Percentiles rank a stretch among this genome's conserved stretches.
phyloP scores from a whole-genome alignment of 345 rosid genomes.

The Euphorbia lathyris region DNA sequence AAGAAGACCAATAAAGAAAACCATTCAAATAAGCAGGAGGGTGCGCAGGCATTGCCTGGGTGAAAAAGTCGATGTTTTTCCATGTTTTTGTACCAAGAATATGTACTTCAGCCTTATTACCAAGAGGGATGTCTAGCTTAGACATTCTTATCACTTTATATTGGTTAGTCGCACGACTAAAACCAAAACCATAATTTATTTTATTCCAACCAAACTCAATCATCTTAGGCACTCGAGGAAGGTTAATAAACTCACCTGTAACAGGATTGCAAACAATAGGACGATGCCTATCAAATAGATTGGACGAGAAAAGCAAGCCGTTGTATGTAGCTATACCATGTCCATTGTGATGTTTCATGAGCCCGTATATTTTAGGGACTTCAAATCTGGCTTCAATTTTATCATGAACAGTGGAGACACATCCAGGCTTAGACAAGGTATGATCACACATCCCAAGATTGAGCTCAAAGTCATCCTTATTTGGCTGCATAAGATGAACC shows the following conservation, averaged over 20 bases:
- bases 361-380: too few relatives aligned
- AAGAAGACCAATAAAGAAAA: neutral
- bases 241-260: neutral
- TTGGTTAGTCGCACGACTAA: neutral
- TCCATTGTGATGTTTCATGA: too few relatives aligned
- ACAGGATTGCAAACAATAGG: neutral
- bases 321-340: neutral
- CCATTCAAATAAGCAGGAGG: neutral
- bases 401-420: too few relatives aligned
- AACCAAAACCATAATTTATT: neutral
- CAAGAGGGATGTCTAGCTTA: too few relatives aligned
- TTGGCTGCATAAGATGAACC: too few relatives aligned
- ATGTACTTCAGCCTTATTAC: neutral
- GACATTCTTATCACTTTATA: neutral
- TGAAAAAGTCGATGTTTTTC: neutral
- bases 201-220: too few relatives aligned
- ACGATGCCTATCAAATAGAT: neutral
- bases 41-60: neutral
- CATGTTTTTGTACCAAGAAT: neutral
- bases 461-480: too few relatives aligned
- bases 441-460: too few relatives aligned
- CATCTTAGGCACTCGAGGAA: too few relatives aligned
- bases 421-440: too few relatives aligned
- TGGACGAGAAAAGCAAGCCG: neutral
- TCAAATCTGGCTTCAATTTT: too few relatives aligned